Base-by-base conservation (phyloP, 352 stramenopile genomes). In the Thraustochytrium sp. region DNA sequence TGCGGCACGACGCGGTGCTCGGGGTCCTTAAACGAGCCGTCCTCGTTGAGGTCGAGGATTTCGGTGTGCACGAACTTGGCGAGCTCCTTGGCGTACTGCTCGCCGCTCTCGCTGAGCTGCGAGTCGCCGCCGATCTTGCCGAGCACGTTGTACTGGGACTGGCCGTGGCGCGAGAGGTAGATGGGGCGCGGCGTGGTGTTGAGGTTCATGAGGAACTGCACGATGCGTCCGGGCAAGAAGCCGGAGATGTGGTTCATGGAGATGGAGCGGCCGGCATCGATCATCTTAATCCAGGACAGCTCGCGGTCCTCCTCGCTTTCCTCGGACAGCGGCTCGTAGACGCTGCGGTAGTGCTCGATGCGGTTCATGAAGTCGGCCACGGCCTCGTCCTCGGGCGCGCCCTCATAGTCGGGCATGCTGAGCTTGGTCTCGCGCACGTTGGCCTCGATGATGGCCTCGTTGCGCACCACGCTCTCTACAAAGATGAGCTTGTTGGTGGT, bases 191-290 rank as follows among this genome's bases (percentile, higher is more conserved):
- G 92, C 31, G 89, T 89, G 16, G 97, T 88, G 85, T 97, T 93
- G 82, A 97, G 95, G 83, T 97, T 97, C 89, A 88, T 84, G 26
- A 91, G 48, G 76, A 86, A 87, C 37, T 86, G 85, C 18, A 86
- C 54, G 42, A 89, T 76, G 21, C 87, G 87, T 38, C 83, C 89
- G 42, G 87, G 85, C 46, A 91, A 75, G 73, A 88, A 91, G 23
- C 88, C 88, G 55, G 84, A 85, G 48, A 85, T 89, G 65, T 89
- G 89, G 16, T 88, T 84, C n/a, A 88, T 90, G 34, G 89, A 86
- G 23, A 97, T 94, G 87, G 97, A 96, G 83, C 96, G 92, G 18
- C 93, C 93, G 64, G 92, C 91, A 49, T 97, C 96, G 86, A 94
- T 94, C 2, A 97, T 89, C 85, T 97, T 97, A 61, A 96, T 92